Conservation (phyloP, 331 rosid genomes). For the Acacia concinna region DNA sequence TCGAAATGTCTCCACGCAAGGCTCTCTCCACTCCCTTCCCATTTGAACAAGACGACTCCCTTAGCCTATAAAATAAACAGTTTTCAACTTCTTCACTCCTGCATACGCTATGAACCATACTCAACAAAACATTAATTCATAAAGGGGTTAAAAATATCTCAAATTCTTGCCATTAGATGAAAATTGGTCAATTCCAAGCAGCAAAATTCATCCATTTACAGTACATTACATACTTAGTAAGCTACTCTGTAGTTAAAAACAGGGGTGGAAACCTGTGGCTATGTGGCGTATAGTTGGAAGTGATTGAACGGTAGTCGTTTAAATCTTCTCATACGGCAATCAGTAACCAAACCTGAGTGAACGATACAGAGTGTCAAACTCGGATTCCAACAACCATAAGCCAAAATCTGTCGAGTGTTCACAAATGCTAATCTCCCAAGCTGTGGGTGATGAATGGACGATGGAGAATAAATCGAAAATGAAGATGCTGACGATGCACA, state of each 20-base stretch:
- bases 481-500: too few relatives aligned
- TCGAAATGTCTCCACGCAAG: neutral
- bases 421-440: conserved; percentile 57
- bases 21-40: too few relatives aligned
- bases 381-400: conserved; percentile 66
- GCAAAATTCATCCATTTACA: conserved; percentile 89
- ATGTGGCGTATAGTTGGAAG: neutral
- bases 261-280: conserved; percentile 20
- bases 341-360: conserved; percentile 60
- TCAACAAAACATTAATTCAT: neutral
- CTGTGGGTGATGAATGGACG: neutral
- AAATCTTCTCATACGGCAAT: conserved; percentile 7
- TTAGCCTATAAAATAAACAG: too few relatives aligned
- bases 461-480: too few relatives aligned
- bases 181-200: conserved; percentile 77
- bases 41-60: too few relatives aligned
- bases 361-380: conserved; percentile 62
- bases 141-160: neutral
- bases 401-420: conserved; percentile 60
- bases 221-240: conserved; percentile 74
- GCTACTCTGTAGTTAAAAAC: conserved; percentile 63
- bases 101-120: conserved; percentile 26
- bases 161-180: conserved; percentile 51
- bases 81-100: conserved; percentile 76
- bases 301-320: neutral